Evolutionary conservation across 2,329 filamentous ascomycete species (phyloP).

Genomic region (Penicillium sp.): DNA sequence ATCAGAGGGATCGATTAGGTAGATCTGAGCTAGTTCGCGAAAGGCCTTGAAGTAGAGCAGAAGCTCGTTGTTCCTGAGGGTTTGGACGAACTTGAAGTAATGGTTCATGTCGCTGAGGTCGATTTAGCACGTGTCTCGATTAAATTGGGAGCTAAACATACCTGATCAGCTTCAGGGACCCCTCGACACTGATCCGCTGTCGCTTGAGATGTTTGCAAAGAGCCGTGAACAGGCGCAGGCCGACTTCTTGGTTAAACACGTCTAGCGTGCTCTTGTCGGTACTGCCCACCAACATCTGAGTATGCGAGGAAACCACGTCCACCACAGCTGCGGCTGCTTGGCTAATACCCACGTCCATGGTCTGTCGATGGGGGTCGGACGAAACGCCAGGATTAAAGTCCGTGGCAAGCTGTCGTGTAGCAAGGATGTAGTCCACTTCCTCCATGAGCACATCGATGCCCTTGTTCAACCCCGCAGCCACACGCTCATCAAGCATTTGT

Average conservation of each 20-base stretch:
- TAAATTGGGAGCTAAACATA: constrained; percentile 32
- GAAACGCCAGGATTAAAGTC: constrained; percentile 78
- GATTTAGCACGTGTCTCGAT: background rate
- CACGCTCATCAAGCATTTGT: constrained; percentile 96
- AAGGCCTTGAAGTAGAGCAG: constrained; percentile 89
- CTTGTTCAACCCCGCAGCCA: constrained; percentile 93
- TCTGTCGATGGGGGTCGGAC: constrained; percentile 35
- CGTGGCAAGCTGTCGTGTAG: constrained; percentile 78
- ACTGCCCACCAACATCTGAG: constrained; percentile 87
- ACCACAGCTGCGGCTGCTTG: constrained; percentile 78
- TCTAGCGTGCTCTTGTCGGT: constrained; percentile 98
- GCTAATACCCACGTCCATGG: constrained; percentile 64
- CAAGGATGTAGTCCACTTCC: constrained; percentile 93
- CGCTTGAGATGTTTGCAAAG: constrained; percentile 98
- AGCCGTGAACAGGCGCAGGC: constrained; percentile 84
- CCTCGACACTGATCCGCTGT: constrained; percentile 85
- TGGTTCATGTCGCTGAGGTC: constrained; percentile 80
- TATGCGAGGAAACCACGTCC: constrained; percentile 83
- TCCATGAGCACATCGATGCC: constrained; percentile 98
- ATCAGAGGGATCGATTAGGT: constrained; percentile 81
- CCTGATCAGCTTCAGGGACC: constrained; percentile 85
- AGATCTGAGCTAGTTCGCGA: constrained; percentile 91
- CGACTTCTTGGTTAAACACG: constrained; percentile 98
- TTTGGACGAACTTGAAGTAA: constrained; percentile 82
- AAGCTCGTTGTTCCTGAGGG: constrained; percentile 78